Conservation (phyloP, 2,329 filamentous ascomycete species). For the Colletotrichum sp. region DNA sequence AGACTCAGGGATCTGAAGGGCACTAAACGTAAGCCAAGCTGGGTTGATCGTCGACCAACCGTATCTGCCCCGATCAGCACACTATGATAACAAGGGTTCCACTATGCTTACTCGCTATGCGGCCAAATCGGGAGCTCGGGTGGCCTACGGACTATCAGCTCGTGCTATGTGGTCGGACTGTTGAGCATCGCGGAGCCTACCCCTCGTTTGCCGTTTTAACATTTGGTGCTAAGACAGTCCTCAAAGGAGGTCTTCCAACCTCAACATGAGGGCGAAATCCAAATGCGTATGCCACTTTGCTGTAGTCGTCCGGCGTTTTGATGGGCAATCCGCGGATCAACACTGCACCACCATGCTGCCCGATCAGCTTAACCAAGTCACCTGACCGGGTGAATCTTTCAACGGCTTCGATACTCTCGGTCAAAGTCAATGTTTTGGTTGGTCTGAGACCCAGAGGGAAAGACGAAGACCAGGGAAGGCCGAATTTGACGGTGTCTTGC, state of each 20-base stretch:
- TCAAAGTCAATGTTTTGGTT: neutral
- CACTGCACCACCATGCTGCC: slow-evolving; percentile 36
- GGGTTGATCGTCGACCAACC: slow-evolving; percentile 42
- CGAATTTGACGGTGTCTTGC: slow-evolving; percentile 24
- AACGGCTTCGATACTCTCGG: slow-evolving; percentile 22
- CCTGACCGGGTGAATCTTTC: slow-evolving; percentile 27
- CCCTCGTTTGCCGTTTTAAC: slow-evolving; percentile 43
- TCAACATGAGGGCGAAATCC: slow-evolving; percentile 37
- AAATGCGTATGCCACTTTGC: slow-evolving; percentile 37
- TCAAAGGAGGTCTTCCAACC: slow-evolving; percentile 35
- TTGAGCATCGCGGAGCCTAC: slow-evolving; percentile 11
- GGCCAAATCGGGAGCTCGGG: slow-evolving; percentile 43
- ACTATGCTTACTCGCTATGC: slow-evolving; percentile 31
- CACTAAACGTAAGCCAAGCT: slow-evolving; percentile 37
- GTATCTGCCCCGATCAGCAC: slow-evolving; percentile 22
- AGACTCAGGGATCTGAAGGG: slow-evolving; percentile 21
- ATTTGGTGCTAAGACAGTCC: slow-evolving; percentile 36
- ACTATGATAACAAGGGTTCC: neutral
- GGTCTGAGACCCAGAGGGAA: slow-evolving; percentile 28
- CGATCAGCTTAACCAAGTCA: slow-evolving; percentile 26
- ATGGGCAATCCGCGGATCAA: slow-evolving; percentile 37
- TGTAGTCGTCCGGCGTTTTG: slow-evolving; percentile 35
- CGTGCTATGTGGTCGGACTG: no score
- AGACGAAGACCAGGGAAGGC: slow-evolving; percentile 23
- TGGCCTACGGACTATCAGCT: slow-evolving; percentile 20